Conservation (phyloP, 176 grass and related monocot genomes). For the Oryza nivara region DNA sequence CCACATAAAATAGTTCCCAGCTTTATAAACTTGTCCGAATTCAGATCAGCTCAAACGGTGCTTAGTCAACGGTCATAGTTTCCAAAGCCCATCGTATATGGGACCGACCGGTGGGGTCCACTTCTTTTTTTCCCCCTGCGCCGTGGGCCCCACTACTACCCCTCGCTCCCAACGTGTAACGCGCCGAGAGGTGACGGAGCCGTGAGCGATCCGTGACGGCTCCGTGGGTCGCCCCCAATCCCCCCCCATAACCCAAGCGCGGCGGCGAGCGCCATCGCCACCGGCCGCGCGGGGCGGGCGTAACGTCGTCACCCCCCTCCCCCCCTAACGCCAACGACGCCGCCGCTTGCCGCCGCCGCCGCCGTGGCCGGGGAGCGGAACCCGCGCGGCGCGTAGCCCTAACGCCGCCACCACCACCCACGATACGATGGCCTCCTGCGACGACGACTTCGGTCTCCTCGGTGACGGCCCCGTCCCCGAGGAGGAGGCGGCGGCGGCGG, state of each 20-base stretch:
- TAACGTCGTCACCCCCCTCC: constrained; percentile 59
- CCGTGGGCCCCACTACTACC: constrained; percentile 13
- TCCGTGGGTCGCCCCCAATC: constrained; percentile 39
- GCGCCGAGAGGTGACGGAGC: constrained; percentile 45
- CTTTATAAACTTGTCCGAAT: neutral
- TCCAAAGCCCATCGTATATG: neutral
- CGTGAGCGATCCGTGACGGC: constrained; percentile 54
- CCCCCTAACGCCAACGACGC: constrained; percentile 38
- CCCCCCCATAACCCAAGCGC: constrained; percentile 25
- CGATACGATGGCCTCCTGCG: constrained; percentile 77
- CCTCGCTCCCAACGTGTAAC: constrained; percentile 34
- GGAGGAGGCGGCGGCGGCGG: neutral
- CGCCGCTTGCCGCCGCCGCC: neutral
- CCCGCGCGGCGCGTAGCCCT: constrained; percentile 55
- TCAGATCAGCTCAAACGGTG: neutral
- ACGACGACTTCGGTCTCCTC: constrained; percentile 84
- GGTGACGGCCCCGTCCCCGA: constrained; percentile 54
- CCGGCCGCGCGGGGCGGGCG: neutral
- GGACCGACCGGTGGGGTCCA: constrained; percentile 12
- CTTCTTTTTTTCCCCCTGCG: neutral
- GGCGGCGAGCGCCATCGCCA: neutral
- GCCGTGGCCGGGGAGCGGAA: constrained; percentile 36
- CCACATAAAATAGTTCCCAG: too few species aligned
- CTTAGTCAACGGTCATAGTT: neutral
- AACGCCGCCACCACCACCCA: constrained; percentile 48